These are phyloP conservation scores for Xerocomus brunneocitrinus DNA, from an alignment of 768 basidiomycete species.

Conservation along the genomic window DNA sequence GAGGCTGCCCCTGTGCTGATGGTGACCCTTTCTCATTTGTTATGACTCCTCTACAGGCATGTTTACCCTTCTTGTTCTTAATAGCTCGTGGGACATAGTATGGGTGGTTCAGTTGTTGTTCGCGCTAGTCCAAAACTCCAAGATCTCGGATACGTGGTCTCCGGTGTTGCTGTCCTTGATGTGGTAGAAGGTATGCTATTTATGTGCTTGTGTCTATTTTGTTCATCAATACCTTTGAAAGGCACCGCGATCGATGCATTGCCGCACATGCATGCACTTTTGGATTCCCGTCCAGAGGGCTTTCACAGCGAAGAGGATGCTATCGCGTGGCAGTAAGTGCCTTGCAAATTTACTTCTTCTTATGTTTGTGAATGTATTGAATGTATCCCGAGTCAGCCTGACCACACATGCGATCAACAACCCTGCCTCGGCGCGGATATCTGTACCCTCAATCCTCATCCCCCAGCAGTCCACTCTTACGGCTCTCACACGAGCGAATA, in stretches of 20 bases:
- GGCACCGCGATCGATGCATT: conserved; percentile 92
- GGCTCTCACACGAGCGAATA: conserved; percentile 25
- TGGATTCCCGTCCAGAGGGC: conserved; percentile 80
- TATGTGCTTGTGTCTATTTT: not conserved
- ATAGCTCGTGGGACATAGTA: conserved; percentile 90
- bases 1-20: conserved; percentile 64
- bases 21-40: conserved; percentile 34
- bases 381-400: conserved; percentile 43
- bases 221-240: conserved; percentile 23
- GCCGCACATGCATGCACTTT: conserved; percentile 84
- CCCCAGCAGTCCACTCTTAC: conserved; percentile 38
- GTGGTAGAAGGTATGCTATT: conserved; percentile 72
- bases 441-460: conserved; percentile 75
- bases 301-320: conserved; percentile 83
- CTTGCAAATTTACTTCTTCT: not conserved
- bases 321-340: conserved; percentile 91
- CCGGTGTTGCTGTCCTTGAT: conserved; percentile 78
- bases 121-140: conserved; percentile 65
- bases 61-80: not conserved
- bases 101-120: conserved; percentile 90
- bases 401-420: conserved; percentile 82
- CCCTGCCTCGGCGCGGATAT: conserved; percentile 75
- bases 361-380: not conserved
- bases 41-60: not conserved
- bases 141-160: conserved; percentile 61